A percentile compares a stretch with the other conserved stretches of the same genome.
Evolutionary conservation across 148 eudicot genomes (phyloP).

Genomic region (Salicornia ramosissima): DNA sequence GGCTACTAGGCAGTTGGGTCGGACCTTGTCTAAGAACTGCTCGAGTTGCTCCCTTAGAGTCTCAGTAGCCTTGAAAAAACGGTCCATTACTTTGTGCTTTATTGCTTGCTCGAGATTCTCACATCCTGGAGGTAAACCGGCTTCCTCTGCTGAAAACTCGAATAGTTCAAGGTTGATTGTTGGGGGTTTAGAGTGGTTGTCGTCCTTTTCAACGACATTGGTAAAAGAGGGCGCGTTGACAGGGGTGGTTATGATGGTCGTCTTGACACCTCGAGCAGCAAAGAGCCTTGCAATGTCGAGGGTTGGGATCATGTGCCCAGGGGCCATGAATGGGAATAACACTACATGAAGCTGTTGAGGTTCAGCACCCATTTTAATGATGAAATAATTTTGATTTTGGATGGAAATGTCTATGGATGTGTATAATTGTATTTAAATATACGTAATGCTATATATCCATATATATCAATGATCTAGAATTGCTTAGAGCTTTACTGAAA

Average conservation of each 20-base stretch:
- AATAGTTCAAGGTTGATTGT: slow-evolving; percentile 28
- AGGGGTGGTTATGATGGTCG: slow-evolving; percentile 58
- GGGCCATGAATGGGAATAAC: slow-evolving; percentile 47
- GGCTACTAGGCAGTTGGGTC: slow-evolving; percentile 42
- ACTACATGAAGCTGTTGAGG: slow-evolving; percentile 38
- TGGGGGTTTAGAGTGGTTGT: background rate
- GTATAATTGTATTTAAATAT: background rate
- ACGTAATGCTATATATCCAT: too few relatives aligned
- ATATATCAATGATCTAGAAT: slow-evolving; percentile 2
- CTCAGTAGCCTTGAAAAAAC: slow-evolving; percentile 30
- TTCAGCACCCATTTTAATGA: slow-evolving; percentile 21
- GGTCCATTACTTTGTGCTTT: background rate
- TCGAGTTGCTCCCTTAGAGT: slow-evolving; percentile 41
- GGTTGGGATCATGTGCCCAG: slow-evolving; percentile 60
- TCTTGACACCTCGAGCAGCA: slow-evolving; percentile 37
- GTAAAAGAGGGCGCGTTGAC: slow-evolving; percentile 28
- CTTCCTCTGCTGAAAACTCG: slow-evolving; percentile 30
- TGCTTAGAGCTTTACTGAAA: background rate
- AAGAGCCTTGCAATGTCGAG: slow-evolving; percentile 53
- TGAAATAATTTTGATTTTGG: too few relatives aligned
- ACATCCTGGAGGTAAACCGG: slow-evolving; percentile 41
- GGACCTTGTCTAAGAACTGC: slow-evolving; percentile 23
- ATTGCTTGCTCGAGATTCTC: slow-evolving; percentile 33
- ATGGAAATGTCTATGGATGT: too few relatives aligned
- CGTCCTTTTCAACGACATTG: slow-evolving; percentile 12